These are phyloP conservation scores for Pichia sp. DNA, from an alignment of 1,139 yeast species.

Conservation along the genomic window DNA sequence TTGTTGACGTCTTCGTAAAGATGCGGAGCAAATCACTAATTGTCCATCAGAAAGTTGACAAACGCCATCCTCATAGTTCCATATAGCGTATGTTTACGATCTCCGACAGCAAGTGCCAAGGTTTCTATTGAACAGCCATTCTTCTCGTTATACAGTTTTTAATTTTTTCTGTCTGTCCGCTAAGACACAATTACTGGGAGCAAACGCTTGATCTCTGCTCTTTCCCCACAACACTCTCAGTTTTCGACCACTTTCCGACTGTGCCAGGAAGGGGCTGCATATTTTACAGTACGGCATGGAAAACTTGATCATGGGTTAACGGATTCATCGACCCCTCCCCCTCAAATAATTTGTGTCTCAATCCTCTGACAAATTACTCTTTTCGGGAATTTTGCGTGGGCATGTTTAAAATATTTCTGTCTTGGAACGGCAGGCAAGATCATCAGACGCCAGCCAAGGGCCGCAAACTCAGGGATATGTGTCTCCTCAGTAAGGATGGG, in stretches of 20 bases:
- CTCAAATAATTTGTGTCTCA: not conserved
- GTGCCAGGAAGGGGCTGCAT: no score
- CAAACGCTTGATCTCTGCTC: no score
- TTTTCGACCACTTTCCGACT: no score
- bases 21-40: not conserved
- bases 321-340: not conserved
- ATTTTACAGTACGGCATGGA: not conserved
- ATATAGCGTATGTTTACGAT: no score
- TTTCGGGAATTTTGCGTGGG: slow-evolving; percentile 6
- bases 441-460: not conserved
- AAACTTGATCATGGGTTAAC: not conserved
- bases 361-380: not conserved
- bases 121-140: no score
- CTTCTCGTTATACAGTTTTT: no score
- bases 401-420: not conserved
- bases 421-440: not conserved
- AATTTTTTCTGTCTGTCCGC: no score
- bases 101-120: no score
- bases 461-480: not conserved
- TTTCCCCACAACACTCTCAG: no score
- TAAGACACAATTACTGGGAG: no score
- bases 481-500: not conserved
- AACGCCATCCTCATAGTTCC: no score
- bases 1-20: not conserved
- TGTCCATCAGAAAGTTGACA: no score